phyloP scores from a whole-genome alignment of 441 rosid genomes.

The Erodium texanum region DNA sequence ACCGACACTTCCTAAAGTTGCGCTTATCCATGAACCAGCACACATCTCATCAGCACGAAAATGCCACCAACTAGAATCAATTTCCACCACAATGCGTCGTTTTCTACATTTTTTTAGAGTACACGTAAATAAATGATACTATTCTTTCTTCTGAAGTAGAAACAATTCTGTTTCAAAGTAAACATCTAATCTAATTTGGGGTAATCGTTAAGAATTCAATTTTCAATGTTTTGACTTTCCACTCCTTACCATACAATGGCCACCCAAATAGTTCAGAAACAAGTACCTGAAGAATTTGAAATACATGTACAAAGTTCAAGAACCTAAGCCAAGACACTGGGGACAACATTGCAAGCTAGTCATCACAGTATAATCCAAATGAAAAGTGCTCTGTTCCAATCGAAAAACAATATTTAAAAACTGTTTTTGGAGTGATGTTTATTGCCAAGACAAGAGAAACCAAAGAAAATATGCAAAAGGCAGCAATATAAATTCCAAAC shows the following conservation, averaged over 20 bases:
- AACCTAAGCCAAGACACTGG: neutral
- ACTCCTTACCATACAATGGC: no score
- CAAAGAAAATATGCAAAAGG: neutral
- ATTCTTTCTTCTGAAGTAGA: no score
- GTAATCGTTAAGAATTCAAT: no score
- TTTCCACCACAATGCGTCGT: constrained; percentile 16
- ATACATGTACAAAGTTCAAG: constrained; percentile 1
- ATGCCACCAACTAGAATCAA: neutral
- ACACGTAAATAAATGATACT: no score
- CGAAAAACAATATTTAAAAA: neutral
- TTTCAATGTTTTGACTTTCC: no score
- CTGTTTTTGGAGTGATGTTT: neutral
- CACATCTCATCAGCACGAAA: neutral
- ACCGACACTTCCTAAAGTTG: constrained; percentile 20
- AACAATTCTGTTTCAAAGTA: no score
- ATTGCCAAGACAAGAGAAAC: neutral
- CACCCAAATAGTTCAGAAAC: neutral
- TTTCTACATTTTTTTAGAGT: neutral
- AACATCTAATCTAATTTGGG: no score
- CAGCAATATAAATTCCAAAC: neutral
- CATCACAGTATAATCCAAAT: neutral
- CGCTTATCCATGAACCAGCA: constrained; percentile 14
- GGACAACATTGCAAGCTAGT: neutral
- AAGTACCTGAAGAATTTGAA: neutral
- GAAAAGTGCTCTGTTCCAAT: neutral